Conservation (phyloP, 169 alveolate species). For the Plasmodium cynomolgi region DNA sequence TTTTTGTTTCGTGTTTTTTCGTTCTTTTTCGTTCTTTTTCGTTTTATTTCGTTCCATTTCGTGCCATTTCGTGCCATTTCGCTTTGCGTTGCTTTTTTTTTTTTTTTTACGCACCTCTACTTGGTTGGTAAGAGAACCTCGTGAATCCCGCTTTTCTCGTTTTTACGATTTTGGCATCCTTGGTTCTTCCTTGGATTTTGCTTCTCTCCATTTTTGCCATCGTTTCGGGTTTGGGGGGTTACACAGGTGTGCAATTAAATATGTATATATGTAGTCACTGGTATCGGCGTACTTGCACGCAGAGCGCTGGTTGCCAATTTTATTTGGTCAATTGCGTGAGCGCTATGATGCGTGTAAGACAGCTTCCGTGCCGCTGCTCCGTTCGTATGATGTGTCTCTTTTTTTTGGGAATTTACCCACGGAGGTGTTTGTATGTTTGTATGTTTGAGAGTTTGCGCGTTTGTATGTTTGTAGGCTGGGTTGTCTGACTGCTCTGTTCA, state of each 20-base stretch:
- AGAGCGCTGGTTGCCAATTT: neutral
- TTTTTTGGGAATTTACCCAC: neutral
- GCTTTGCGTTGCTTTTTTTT: conserved; percentile 15
- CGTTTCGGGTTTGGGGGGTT: conserved; percentile 6
- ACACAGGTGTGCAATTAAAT: neutral
- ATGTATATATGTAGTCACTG: neutral
- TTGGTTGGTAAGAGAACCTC: conserved; percentile 63
- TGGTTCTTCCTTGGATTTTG: conserved; percentile 35
- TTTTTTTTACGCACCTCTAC: conserved; percentile 76
- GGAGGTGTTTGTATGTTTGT: neutral
- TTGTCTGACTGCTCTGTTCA: neutral
- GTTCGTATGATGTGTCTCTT: neutral
- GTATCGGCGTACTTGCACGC: neutral
- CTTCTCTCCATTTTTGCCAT: conserved; percentile 44
- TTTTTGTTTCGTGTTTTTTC: neutral
- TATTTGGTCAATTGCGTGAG: neutral
- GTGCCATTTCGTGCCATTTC: neutral
- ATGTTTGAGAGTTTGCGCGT: too few species aligned
- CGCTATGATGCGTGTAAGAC: neutral
- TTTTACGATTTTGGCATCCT: conserved; percentile 26
- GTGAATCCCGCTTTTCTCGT: conserved; percentile 65
- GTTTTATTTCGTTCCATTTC: neutral
- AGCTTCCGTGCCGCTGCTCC: neutral
- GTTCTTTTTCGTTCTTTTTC: conserved; percentile 30
- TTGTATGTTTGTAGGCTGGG: neutral